Evolutionary conservation across 1,284 basidiomycete species (phyloP).

Genomic region (Leccinum fallax): DNA sequence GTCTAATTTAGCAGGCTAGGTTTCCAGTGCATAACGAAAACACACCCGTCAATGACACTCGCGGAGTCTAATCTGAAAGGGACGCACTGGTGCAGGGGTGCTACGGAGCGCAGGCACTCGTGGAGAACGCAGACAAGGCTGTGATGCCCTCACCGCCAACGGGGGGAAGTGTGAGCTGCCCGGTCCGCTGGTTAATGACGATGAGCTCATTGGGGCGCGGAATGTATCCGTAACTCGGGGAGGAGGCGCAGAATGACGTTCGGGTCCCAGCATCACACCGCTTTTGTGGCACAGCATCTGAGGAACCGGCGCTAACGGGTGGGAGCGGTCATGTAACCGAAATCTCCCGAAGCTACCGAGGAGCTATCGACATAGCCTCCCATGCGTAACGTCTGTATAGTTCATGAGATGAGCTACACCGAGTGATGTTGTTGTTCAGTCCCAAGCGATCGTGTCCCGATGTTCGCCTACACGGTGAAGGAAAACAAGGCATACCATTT

Average conservation of each 20-base stretch:
- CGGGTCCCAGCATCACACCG: constrained; percentile 22
- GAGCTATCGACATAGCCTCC: constrained; percentile 7
- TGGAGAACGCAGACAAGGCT: constrained; percentile 19
- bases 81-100: constrained; percentile 3
- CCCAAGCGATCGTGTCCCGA: not conserved
- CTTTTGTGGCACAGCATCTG: constrained; percentile 28
- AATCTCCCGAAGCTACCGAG: not conserved
- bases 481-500: constrained; percentile 29
- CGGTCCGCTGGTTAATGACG: not conserved
- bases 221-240: not conserved
- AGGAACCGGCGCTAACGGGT: constrained; percentile 11
- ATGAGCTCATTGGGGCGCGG: constrained; percentile 7
- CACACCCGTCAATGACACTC: not conserved
- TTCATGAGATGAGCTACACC: not conserved
- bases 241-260: constrained; percentile 15
- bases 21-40: constrained; percentile 37
- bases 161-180: constrained; percentile 3
- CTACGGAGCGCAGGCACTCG: constrained; percentile 9
- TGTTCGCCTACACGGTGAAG: constrained; percentile 7
- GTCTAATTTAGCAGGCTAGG: constrained; percentile 22
- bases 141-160: constrained; percentile 22
- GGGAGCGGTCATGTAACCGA: constrained; percentile 1
- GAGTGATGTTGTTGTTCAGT: not conserved
- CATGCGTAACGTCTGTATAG: not conserved
- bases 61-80: constrained; percentile 14